Evolutionary conservation across 116 monocot genomes (phyloP), one percentile per base, ranked within the genome.

Genomic region (Phalaenopsis hybrid): DNA sequence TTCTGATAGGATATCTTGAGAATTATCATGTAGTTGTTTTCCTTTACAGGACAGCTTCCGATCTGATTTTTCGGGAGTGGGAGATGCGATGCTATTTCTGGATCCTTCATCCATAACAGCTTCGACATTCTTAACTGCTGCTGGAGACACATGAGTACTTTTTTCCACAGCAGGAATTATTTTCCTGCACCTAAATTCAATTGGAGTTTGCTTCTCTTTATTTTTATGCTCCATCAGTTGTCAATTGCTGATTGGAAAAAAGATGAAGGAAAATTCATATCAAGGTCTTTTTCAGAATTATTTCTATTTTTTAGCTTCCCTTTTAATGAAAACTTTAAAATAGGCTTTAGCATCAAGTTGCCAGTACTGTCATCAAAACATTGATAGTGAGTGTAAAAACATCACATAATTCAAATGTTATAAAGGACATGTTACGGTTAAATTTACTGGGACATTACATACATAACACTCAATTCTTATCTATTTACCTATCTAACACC

Each of bases 61-160:
- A 77, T 90, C 88, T 67, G 88, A 84, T 57, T 88, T 92, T 49
- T 89, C 88, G 10, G 88, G 92, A 15, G 92, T 92, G 8, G 86
- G 88, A 52, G 89, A 86, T 76, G 51, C 87, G 63, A 92, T 9
- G 12, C 20, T 65, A 17, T 80, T 78, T 81, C 16, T 74, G n/a
- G 78, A 59, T 23, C 83, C 81, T 46, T 85, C 80, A 25, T 79
- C 73, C 41, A 72, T 28, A 37, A 28, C 77, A 55, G 45, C 5
- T 78, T 78, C 46, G 75, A 76, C 44, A 23, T 8, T 84, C 55
- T 82, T 41, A 50, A 18, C 18, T 81, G 44, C 57, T 52, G 31
- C 85, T 48, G 46, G 31, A 77, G 18, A 63, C 18, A 74, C 76
- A 74, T 82, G 16, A 44, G 84, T 80, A 44, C 12, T 28, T 49